A percentile compares a stretch with the other conserved stretches of the same genome.
Evolutionary conservation across 2,329 filamentous ascomycete species (phyloP).

Genomic region (Leptographium wingfieldii): DNA sequence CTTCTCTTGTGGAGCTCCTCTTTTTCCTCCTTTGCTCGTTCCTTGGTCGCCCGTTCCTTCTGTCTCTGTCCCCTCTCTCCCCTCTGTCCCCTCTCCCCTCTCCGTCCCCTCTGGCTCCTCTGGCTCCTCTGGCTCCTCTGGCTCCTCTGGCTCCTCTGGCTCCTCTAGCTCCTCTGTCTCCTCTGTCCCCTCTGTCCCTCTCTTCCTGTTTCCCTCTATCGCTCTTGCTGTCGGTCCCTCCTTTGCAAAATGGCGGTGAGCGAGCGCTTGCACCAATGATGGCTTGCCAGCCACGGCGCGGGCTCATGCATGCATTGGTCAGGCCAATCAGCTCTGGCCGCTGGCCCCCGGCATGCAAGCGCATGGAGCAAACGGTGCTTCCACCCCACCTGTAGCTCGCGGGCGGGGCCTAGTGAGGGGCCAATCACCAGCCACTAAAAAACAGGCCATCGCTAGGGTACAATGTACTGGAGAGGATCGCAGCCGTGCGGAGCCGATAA

Average conservation of each 20-base stretch:
- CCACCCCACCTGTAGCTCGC: neutral
- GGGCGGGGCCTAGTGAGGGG: conserved; percentile 7
- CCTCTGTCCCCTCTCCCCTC: no score
- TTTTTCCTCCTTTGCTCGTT: neutral
- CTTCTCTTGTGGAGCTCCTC: neutral
- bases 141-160: no score
- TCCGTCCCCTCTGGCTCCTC: no score
- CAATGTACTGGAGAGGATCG: neutral
- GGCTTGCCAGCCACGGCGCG: conserved; percentile 13
- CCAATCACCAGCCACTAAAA: conserved; percentile 7
- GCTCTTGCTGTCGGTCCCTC: neutral
- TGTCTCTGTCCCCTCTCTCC: neutral
- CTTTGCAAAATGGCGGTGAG: conserved; percentile 11
- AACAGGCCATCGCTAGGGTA: neutral
- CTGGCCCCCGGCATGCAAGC: conserved; percentile 7
- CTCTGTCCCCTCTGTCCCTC: neutral
- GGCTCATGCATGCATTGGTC: conserved; percentile 10
- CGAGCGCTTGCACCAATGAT: conserved; percentile 3
- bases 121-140: no score
- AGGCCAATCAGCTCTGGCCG: conserved; percentile 6
- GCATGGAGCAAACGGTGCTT: conserved; percentile 9
- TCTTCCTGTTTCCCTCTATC: no score
- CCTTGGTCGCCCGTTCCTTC: no score
- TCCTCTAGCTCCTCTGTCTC: no score
- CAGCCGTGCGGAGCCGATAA: neutral